Base-by-base conservation (phyloP, 768 basidiomycete genomes). In the Hysterangium stoloniferum region DNA sequence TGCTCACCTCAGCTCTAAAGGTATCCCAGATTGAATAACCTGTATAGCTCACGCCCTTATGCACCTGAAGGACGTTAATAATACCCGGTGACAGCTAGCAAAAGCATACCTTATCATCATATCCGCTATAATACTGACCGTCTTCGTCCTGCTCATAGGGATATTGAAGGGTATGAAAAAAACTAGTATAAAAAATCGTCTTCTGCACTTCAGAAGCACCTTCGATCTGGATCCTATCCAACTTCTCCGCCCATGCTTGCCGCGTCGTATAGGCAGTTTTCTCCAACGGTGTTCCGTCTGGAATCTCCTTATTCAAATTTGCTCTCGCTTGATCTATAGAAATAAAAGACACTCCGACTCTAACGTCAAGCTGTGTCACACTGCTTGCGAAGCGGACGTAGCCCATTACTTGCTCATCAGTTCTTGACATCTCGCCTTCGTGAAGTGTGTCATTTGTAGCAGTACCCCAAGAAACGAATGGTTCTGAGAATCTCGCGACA, bases 21-120 rank as follows among this genome's bases (percentile, higher is more conserved):
- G 73, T 6, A 51, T 84, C 82, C 85, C 85, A 86, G 54, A 80
- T 85, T 0, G 85, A 86, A 60, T 89, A 89, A 0, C 86, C 86
- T 0, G 80, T 85, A 57, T 89, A 89, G 0, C 84, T 86, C n/a
- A 68, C 66, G 15, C 82, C 79, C 25, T 73, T 61, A 43, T 86
- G 83, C 0, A 51, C 49, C 49, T 51, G 3, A 27, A n/a, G 13
- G 12, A 41, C 19, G 33, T 24, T 32, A 47, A 22, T 36, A 37
- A 27, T 15, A 37, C 8, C 17, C 24, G n/a, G 6, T 27, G 7
- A 37, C 13, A 37, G 6, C n/a, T 15, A 19, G 5, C 4, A 17
- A 31, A 15, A 13, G 15, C 54, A 52, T 4, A 89, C 64, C 5
- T 64, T 53, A 45, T 84, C 77, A 49, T 86, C 81, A 52, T 90